Evolutionary conservation across 108 stramenopile species (phyloP).

Genomic region (Conticribra weissflogii): DNA sequence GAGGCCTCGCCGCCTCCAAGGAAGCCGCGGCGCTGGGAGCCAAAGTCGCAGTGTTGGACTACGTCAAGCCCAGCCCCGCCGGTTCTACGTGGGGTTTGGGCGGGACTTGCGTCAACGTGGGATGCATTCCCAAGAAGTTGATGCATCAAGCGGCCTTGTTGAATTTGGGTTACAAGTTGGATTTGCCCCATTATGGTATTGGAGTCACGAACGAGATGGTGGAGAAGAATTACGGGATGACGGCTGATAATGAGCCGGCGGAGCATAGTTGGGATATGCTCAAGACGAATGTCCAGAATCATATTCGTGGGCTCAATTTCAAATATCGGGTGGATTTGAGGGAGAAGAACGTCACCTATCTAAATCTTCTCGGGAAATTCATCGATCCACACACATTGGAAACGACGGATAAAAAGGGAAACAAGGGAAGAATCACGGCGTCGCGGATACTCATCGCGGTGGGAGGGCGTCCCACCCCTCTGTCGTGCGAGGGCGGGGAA

Average conservation of each 20-base stretch:
- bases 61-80: constrained; percentile 93
- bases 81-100: constrained; percentile 98
- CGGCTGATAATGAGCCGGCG: constrained; percentile 27
- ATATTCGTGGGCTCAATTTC: constrained; percentile 96
- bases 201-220: constrained; percentile 20
- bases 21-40: constrained; percentile 94
- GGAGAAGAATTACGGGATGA: constrained; percentile 38
- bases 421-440: constrained; percentile 60
- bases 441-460: constrained; percentile 93
- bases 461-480: constrained; percentile 92
- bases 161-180: constrained; percentile 57
- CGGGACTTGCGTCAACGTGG: constrained; percentile 97
- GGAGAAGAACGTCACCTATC: constrained; percentile 92
- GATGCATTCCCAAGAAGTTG: constrained; percentile 99
- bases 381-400: constrained; percentile 88
- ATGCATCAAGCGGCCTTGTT: constrained; percentile 91
- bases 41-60: constrained; percentile 94
- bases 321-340: constrained; percentile 95
- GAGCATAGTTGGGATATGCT: constrained; percentile 76
- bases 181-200: constrained; percentile 80
- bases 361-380: constrained; percentile 89
- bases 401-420: constrained; percentile 85
- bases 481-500: constrained; percentile 89
- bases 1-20: constrained; percentile 93
- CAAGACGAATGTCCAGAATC: constrained; percentile 88